phyloP scores from a whole-genome alignment of 176 grass and related monocot species.

The Oryza nivara region DNA sequence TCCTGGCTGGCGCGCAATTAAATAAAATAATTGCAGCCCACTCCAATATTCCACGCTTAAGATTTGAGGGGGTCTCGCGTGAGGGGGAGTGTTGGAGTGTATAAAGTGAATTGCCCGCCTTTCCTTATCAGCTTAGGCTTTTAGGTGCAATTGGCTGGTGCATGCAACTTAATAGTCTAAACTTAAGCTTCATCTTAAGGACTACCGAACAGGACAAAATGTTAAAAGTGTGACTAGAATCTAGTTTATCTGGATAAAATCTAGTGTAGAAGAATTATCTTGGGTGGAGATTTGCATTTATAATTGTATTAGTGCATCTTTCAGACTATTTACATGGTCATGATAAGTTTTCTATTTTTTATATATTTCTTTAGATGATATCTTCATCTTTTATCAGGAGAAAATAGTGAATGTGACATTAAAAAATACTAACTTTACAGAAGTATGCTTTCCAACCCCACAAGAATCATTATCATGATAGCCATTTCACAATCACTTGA shows the following conservation, averaged over 20 bases:
- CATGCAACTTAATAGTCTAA: too few relatives aligned
- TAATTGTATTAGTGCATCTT: not conserved
- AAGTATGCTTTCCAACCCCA: slow-evolving; percentile 9
- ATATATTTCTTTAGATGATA: not conserved
- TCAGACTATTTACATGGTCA: not conserved
- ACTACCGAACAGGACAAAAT: too few relatives aligned
- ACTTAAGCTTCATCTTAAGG: too few relatives aligned
- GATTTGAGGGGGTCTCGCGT: too few relatives aligned
- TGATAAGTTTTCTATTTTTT: not conserved
- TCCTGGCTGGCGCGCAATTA: too few relatives aligned
- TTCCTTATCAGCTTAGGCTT: too few relatives aligned
- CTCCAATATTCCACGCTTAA: too few relatives aligned
- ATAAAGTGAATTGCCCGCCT: too few relatives aligned
- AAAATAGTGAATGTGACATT: slow-evolving; percentile 15
- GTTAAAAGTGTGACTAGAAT: not conserved
- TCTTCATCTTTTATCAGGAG: not conserved
- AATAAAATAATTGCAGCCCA: too few relatives aligned
- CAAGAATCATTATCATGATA: slow-evolving; percentile 36
- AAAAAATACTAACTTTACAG: slow-evolving; percentile 4
- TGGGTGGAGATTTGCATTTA: not conserved
- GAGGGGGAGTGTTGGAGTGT: too few relatives aligned
- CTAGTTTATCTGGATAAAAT: not conserved
- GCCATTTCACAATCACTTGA: slow-evolving; percentile 16
- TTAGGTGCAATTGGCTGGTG: too few relatives aligned
- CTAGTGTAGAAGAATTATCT: not conserved